A percentile compares a stretch with the other conserved stretches of the same genome.
These are phyloP conservation scores for Pythium scleroteichum DNA, from an alignment of 352 stramenopile species.

Conservation along the genomic window DNA sequence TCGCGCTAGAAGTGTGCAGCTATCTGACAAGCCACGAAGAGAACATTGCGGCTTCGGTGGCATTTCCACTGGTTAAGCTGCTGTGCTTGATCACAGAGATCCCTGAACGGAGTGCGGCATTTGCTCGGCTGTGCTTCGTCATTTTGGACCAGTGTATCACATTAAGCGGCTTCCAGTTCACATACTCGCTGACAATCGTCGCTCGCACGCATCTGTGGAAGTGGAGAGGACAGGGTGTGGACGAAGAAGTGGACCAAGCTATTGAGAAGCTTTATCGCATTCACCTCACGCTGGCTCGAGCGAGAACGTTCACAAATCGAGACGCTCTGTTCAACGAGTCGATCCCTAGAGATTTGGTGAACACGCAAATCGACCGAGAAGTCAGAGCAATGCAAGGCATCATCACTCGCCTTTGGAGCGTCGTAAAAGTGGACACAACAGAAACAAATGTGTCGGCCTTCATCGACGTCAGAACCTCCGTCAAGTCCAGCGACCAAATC, in stretches of 20 bases:
- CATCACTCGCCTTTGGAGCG: background rate
- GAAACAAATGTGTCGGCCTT: background rate
- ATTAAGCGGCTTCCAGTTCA: conserved; percentile 21
- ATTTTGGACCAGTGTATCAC: conserved; percentile 41
- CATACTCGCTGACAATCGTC: conserved; percentile 32
- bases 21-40: conserved; percentile 39
- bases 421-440: background rate
- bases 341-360: background rate
- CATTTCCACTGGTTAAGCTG: conserved; percentile 31
- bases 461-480: conserved; percentile 19
- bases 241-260: conserved; percentile 29
- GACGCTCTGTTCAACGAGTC: background rate
- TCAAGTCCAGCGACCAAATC: conserved; percentile 9
- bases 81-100: conserved; percentile 31
- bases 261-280: conserved; percentile 33
- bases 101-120: conserved; percentile 7
- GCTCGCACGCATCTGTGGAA: conserved; percentile 34
- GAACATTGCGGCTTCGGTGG: conserved; percentile 13
- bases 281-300: background rate
- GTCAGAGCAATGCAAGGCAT: background rate
- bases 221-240: conserved; percentile 12
- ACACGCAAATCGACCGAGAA: background rate
- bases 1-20: conserved; percentile 41
- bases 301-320: background rate
- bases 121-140: conserved; percentile 32